Percentiles rank a stretch among this genome's conserved stretches.
Conservation (phyloP, 352 stramenopile genomes). For the Salisapilia sapeloensis region DNA sequence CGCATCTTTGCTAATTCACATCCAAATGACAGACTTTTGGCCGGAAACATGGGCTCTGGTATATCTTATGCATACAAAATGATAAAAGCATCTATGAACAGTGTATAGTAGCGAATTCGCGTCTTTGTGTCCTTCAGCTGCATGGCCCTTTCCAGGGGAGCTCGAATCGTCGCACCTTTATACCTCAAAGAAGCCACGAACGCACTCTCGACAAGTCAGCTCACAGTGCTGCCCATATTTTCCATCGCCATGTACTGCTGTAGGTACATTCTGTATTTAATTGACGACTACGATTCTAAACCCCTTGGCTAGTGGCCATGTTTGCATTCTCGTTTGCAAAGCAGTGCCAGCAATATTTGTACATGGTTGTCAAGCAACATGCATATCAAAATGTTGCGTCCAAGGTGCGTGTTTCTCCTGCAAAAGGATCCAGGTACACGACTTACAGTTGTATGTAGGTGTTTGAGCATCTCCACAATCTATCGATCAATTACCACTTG, state of each 20-base stretch:
- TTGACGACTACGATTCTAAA: neutral
- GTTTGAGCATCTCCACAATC: slow-evolving; percentile 88
- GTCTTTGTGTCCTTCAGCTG: slow-evolving; percentile 41
- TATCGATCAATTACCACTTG: slow-evolving; percentile 95
- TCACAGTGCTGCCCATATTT: slow-evolving; percentile 19
- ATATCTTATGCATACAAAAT: slow-evolving; percentile 2
- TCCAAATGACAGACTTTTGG: slow-evolving; percentile 36
- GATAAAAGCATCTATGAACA: neutral
- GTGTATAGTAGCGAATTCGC: slow-evolving; percentile 17
- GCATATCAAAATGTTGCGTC: slow-evolving; percentile 92
- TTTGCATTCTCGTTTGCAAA: slow-evolving; percentile 79
- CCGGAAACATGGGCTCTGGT: slow-evolving; percentile 47
- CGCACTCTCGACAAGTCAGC: slow-evolving; percentile 14
- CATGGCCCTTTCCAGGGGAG: slow-evolving; percentile 49
- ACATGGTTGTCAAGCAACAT: slow-evolving; percentile 91
- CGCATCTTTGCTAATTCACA: neutral
- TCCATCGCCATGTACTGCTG: slow-evolving; percentile 44
- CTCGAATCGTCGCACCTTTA: slow-evolving; percentile 45
- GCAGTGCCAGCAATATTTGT: slow-evolving; percentile 87
- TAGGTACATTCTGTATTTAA: slow-evolving; percentile 4
- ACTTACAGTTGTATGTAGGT: slow-evolving; percentile 14
- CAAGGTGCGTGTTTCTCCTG: slow-evolving; percentile 14
- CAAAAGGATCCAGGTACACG: neutral
- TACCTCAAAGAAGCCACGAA: slow-evolving; percentile 59
- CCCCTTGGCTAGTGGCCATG: slow-evolving; percentile 12